Base-by-base conservation (phyloP, 1,284 basidiomycete genomes). In the Papiliotrema fonsecae region DNA sequence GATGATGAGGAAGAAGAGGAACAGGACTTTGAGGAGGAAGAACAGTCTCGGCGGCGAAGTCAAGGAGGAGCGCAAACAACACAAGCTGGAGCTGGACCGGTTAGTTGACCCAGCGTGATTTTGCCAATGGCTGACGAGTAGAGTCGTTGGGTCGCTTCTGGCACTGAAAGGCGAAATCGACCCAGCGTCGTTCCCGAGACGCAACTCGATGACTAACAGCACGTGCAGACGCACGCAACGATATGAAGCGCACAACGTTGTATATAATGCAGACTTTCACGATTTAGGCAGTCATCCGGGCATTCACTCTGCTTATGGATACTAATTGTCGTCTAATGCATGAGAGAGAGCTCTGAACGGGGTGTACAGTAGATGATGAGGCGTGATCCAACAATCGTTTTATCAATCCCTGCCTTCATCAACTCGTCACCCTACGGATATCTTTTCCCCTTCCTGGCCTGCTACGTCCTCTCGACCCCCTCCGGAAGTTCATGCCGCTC, bases 1-100 rank as follows among this genome's bases (percentile, higher is more conserved):
- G 54, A 49, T 11, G 51, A 52, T 26, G 52, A 49, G 13, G 58
- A 58, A 22, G 57, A 57, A 22, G 51, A 45, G 6, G 55, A 53
- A n/a, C 50, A 50, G 2, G 49, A 47, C 25, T 43, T 51, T 42
- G 54, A 56, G 28, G 50, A 50, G 13, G 48, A 54, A 41, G 47
- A 13, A 11, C 26, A 22, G 38, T 30, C 13, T 19, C 26, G 32
- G 21, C 22, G 27, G 31, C 39, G 30, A 19, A 36, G 22, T 24
- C 39, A 48, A 22, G 19, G 13, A 16, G 28, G 27, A 27, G 27
- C 39, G 13, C 47, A 42, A 28, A 32, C 7, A 14, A 27, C 32
- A 16, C 32, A 37, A 37, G 32, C 34, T 6, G 25, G 44, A 3
- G 34, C 34, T 36, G 32, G 44, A 26, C 22, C 26, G 4, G 34